phyloP scores from a whole-genome alignment of 352 stramenopile species.

The Phytophthora palmivora region DNA sequence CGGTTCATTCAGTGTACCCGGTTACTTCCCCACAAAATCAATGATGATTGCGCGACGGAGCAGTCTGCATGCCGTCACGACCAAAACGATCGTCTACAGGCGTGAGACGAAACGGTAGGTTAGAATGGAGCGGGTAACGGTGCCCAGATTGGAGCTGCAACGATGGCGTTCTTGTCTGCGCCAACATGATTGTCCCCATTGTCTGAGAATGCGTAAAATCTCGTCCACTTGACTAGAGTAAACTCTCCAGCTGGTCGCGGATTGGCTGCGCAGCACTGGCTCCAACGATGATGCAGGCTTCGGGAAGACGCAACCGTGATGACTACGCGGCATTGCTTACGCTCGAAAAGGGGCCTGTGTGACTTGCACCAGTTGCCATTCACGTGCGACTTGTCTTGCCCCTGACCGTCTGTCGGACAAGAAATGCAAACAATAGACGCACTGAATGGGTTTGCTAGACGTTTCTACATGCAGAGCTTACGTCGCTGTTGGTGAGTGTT shows the following conservation, averaged over 20 bases:
- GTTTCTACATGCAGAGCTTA: too few relatives aligned
- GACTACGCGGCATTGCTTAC: conserved; percentile 6
- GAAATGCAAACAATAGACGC: too few relatives aligned
- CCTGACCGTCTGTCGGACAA: too few relatives aligned
- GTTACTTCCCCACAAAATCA: too few relatives aligned
- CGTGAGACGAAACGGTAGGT: neutral
- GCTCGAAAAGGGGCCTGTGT: too few relatives aligned
- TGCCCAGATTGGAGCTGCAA: neutral
- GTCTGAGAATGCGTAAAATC: conserved; percentile 2
- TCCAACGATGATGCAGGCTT: conserved; percentile 2
- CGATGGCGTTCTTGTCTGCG: neutral
- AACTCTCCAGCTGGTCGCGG: too few relatives aligned
- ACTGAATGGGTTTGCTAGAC: too few relatives aligned
- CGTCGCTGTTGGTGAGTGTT: too few relatives aligned
- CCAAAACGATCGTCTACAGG: too few relatives aligned
- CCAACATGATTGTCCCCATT: neutral
- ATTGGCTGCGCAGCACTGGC: conserved; percentile 10
- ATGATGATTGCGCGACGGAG: conserved; percentile 9
- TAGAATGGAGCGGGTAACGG: too few relatives aligned
- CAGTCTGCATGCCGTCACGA: neutral
- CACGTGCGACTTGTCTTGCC: too few relatives aligned
- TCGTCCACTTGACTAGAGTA: too few relatives aligned
- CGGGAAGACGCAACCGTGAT: conserved; percentile 8
- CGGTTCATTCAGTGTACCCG: neutral
- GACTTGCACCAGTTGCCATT: neutral